Evolutionary conservation across 2,329 filamentous ascomycete genomes (phyloP), one percentile per base, ranked within the genome.

Genomic region (Xylariaceae sp.): DNA sequence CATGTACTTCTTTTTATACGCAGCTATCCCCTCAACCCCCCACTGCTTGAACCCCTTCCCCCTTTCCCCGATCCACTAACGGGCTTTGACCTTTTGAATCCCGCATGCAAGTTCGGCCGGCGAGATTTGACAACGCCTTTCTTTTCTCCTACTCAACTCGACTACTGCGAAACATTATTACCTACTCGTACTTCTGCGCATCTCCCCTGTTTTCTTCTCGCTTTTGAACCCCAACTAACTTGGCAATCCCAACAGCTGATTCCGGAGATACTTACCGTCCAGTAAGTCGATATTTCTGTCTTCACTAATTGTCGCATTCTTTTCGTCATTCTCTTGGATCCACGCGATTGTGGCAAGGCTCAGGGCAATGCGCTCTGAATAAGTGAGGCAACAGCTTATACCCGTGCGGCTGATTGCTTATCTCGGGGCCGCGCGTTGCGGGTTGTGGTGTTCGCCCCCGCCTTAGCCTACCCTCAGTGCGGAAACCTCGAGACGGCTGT

Each of bases 241-340:
- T 63, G 70, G 67, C 64, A 64, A 64, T 73, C 65, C 57, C 48
- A 74, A 69, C 74, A 85, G 82, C 82, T 73, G 82, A 85, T 70
- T 79, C 80, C 68, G 80, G 80, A 74, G 82, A 85, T 70, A 85
- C 76, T 65, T 85, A 85, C 74, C 81, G 82, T 73, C 81, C 82
- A 70, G 82, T 73, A 65, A 73, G 70, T 72, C 39, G 30, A 54
- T 13, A n/a, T 58, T 59, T 37, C 10, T 47, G 10, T 61, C n/a
- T 51, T 44, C 10, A 47, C 51, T 39, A 30, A 6, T 23, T 30
- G 13, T n/a, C 4, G 11, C 51, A 51, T 39, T 37, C 17, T 39
- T 13, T 37, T 30, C 39, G 34, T 23, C 23, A 51, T 42, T 13
- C 17, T 13, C 17, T n/a, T 50, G 35, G 34, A 34, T 17, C 53